Evolutionary conservation across 129 eudicot genomes (phyloP).

Genomic region (Centrapalus pauciflorus): DNA sequence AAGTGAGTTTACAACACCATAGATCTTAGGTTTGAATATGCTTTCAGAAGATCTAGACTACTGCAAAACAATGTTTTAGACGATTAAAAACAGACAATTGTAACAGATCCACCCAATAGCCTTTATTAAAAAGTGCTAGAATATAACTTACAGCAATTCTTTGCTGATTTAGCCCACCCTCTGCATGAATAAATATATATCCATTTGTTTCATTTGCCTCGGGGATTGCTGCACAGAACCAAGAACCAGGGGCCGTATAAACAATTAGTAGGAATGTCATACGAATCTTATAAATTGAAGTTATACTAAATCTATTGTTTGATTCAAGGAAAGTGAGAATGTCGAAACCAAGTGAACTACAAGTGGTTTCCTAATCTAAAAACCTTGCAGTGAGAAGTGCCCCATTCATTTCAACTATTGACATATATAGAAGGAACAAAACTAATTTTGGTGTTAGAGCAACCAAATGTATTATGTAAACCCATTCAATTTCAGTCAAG

Average conservation of each 20-base stretch:
- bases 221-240: slow-evolving; percentile 69
- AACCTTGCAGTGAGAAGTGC: background rate
- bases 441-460: background rate
- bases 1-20: background rate
- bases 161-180: slow-evolving; percentile 99
- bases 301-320: background rate
- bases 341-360: background rate
- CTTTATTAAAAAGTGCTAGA: slow-evolving; percentile 16
- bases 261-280: background rate
- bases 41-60: background rate
- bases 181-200: slow-evolving; percentile 94
- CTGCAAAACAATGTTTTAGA: background rate
- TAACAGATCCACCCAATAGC: background rate
- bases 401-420: background rate
- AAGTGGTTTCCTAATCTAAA: slow-evolving; percentile 2
- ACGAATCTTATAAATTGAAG: background rate
- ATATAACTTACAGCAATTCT: slow-evolving; percentile 83
- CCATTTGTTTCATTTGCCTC: slow-evolving; percentile 85
- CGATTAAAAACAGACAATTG: background rate
- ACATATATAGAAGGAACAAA: background rate
- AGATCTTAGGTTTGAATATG: background rate
- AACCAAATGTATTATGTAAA: slow-evolving; percentile 3
- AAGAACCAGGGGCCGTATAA: background rate
- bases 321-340: background rate
- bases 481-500: background rate